Evolutionary conservation across 371 early-diverging fungal species (phyloP).

Genomic region (Mortierella sp.): DNA sequence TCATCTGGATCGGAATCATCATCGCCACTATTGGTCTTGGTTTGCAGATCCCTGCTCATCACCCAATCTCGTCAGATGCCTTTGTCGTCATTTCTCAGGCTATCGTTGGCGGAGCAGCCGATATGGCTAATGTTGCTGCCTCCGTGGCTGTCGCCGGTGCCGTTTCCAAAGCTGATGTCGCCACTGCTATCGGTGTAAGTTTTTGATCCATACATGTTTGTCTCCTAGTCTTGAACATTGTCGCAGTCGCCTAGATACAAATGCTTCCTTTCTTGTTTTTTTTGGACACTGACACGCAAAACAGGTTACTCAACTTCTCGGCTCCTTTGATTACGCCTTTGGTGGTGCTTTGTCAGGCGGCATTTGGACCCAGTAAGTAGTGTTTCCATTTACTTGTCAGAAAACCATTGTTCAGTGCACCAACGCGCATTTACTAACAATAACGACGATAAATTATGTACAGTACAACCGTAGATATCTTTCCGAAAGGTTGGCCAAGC

Average conservation of each 20-base stretch:
- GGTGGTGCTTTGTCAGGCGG: slow-evolving; percentile 58
- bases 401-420: no score
- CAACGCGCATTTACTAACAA: no score
- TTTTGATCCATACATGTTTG: no score
- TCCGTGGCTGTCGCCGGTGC: slow-evolving; percentile 5
- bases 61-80: slow-evolving; percentile 42
- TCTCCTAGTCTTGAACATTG: no score
- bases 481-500: slow-evolving; percentile 48
- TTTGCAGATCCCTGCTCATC: slow-evolving; percentile 59
- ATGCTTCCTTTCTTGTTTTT: no score
- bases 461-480: no score
- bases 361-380: slow-evolving; percentile 58
- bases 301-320: slow-evolving; percentile 46
- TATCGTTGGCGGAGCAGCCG: slow-evolving; percentile 56
- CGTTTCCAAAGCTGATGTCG: slow-evolving; percentile 42
- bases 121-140: slow-evolving; percentile 43
- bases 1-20: slow-evolving; percentile 47
- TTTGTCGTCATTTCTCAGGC: slow-evolving; percentile 57
- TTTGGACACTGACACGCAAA: no score
- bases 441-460: no score
- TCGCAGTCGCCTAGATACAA: no score
- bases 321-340: slow-evolving; percentile 50
- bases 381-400: no score
- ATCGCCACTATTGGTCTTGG: slow-evolving; percentile 52
- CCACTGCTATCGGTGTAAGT: slow-evolving; percentile 55